Conservation (phyloP, 495 filamentous ascomycete genomes). For the Penicillium simplicissimum region DNA sequence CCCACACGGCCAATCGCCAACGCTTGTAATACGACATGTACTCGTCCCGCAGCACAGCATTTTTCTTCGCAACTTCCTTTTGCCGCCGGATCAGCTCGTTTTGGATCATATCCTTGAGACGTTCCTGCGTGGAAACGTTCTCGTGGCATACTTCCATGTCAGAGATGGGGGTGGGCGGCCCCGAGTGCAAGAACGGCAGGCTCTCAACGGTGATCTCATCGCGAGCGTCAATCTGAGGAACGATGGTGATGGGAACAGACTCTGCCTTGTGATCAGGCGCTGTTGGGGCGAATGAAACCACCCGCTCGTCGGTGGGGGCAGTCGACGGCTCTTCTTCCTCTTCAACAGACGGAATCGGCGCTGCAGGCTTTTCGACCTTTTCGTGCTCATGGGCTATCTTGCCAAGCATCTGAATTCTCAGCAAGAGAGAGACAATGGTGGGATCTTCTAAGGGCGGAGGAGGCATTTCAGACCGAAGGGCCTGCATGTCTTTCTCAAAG, state of each 20-base stretch:
- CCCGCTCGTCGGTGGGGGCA: constrained; percentile 9
- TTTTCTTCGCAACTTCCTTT: constrained; percentile 45
- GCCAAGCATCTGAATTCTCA: constrained; percentile 48
- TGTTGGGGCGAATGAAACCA: constrained; percentile 18
- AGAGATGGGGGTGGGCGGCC: constrained; percentile 51
- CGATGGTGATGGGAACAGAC: constrained; percentile 12
- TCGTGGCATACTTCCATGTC: constrained; percentile 51
- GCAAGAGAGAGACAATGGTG: constrained; percentile 42
- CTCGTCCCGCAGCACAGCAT: constrained; percentile 42
- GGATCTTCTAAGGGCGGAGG: constrained; percentile 48
- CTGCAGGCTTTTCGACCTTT: not conserved
- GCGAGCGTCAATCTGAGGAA: constrained; percentile 10
- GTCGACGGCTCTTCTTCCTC: constrained; percentile 3
- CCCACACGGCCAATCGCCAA: constrained; percentile 51
- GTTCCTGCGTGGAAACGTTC: constrained; percentile 36
- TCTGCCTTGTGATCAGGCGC: constrained; percentile 8
- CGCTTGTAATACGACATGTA: constrained; percentile 48
- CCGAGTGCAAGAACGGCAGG: constrained; percentile 50
- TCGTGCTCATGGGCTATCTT: constrained; percentile 36
- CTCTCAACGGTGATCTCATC: constrained; percentile 36
- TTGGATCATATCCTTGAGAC: constrained; percentile 37
- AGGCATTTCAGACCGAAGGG: constrained; percentile 48
- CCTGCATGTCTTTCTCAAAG: constrained; percentile 49
- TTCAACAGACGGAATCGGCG: constrained; percentile 19
- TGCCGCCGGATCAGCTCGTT: constrained; percentile 40